Percentiles rank a stretch among this genome's conserved stretches.
phyloP scores from a whole-genome alignment of 2,329 filamentous ascomycete species.

The Tolypocladium inflatum region DNA sequence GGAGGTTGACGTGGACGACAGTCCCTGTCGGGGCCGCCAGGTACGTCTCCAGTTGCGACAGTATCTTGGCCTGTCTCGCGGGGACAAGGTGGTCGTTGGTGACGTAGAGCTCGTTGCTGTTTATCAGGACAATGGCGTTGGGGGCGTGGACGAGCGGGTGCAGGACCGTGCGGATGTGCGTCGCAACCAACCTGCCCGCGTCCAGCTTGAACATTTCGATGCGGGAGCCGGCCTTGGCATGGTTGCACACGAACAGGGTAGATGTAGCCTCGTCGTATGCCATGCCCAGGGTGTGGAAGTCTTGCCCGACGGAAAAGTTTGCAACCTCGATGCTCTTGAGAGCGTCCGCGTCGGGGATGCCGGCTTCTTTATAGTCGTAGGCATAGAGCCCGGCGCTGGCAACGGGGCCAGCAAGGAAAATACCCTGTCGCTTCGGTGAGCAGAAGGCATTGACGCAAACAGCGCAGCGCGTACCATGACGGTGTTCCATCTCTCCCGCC shows the following conservation, averaged over 20 bases:
- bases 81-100: conserved; percentile 31
- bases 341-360: conserved; percentile 5
- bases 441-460: too few species aligned
- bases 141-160: conserved; percentile 28
- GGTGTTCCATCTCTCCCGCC: conserved; percentile 29
- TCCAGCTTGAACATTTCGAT: conserved; percentile 31
- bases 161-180: conserved; percentile 23
- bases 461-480: conserved; percentile 23
- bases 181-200: conserved; percentile 19
- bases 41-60: conserved; percentile 24
- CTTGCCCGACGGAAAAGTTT: conserved; percentile 15
- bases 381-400: conserved; percentile 22
- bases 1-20: conserved; percentile 24
- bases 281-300: conserved; percentile 31
- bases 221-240: conserved; percentile 21
- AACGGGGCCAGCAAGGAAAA: conserved; percentile 8
- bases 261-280: conserved; percentile 24
- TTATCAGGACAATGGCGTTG: conserved; percentile 27
- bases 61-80: conserved; percentile 9
- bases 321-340: conserved; percentile 12
- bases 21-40: conserved; percentile 20
- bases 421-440: conserved; percentile 9
- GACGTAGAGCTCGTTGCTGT: conserved; percentile 26
- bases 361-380: conserved; percentile 22
- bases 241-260: conserved; percentile 27